These are phyloP conservation scores for Metarhizium anisopliae DNA, from an alignment of 2,329 filamentous ascomycete species.

Conservation along the genomic window DNA sequence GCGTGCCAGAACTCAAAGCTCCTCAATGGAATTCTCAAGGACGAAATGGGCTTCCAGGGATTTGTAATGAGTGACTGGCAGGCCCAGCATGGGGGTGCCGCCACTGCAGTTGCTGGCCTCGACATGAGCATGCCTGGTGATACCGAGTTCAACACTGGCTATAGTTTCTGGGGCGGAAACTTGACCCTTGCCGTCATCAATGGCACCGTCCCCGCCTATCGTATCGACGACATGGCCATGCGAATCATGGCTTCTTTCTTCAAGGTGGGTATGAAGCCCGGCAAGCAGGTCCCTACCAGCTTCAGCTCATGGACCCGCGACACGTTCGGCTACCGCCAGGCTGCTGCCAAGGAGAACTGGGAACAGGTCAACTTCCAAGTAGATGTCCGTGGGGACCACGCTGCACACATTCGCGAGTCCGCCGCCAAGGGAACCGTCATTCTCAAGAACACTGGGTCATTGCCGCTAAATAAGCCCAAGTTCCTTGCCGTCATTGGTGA, in stretches of 20 bases:
- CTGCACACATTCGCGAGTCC: slow-evolving; percentile 61
- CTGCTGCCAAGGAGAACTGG: slow-evolving; percentile 49
- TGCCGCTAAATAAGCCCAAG: slow-evolving; percentile 73
- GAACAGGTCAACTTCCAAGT: slow-evolving; percentile 71
- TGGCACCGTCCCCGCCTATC: slow-evolving; percentile 78
- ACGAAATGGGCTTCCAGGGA: slow-evolving; percentile 72
- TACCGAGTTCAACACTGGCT: slow-evolving; percentile 62
- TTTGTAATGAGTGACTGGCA: slow-evolving; percentile 77
- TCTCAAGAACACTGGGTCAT: slow-evolving; percentile 70
- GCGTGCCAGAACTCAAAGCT: slow-evolving; percentile 70
- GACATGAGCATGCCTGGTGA: slow-evolving; percentile 92
- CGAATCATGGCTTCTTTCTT: slow-evolving; percentile 68
- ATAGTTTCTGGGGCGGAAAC: slow-evolving; percentile 76
- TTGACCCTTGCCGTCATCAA: slow-evolving; percentile 82
- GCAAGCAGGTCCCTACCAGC: slow-evolving; percentile 51
- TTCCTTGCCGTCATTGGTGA: slow-evolving; percentile 72
- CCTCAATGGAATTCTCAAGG: slow-evolving; percentile 68
- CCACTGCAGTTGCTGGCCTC: slow-evolving; percentile 60
- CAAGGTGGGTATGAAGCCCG: slow-evolving; percentile 50
- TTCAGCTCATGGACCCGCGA: slow-evolving; percentile 82
- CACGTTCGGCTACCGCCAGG: slow-evolving; percentile 63
- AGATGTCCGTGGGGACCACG: slow-evolving; percentile 74
- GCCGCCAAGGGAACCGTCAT: slow-evolving; percentile 77
- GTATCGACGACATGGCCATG: slow-evolving; percentile 85
- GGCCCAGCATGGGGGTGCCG: slow-evolving; percentile 62